Evolutionary conservation across 164 flowering plant genomes (phyloP), one percentile per base, ranked within the genome.

Genomic region (Pachysandra terminalis): DNA sequence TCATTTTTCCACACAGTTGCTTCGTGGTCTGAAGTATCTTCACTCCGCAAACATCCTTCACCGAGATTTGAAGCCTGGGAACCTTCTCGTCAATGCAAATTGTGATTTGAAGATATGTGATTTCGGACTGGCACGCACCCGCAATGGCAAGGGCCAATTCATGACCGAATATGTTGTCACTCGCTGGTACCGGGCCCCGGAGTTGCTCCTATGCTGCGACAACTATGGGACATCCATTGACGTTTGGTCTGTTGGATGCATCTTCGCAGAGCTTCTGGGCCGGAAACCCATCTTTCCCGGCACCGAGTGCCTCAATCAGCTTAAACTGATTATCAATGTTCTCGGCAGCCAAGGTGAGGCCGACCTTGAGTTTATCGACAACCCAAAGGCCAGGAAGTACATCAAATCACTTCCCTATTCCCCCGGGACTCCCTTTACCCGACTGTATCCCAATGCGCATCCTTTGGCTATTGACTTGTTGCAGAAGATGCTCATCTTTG

Each of bases 81-180:
- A 93, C 73, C 87, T 93, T 64, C 88, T 93, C 13, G 78, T 93
- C 68, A 93, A 93, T 71, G 97, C 93, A 10, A 93, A 93, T 71
- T 93, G 96, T 74, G 97, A 93, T 72, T 84, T 93, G 9, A 91
- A 91, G 71, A 93, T 93, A 52, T 93, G 98, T 70, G 98, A 93
- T 78, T 93, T 93, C 66, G 98, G 98, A 59, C 73, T 93, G 57
- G 98, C 98, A 32, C 92, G 98, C 27, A 87, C 92, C 22, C 86
- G 89, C 79, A 85, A 76, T 63, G 81, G 84, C 58, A 88, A 86
- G 73, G 88, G 82, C 28, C 98, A 91, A 74, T 91, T 90, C 80
- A 93, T 93, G 98, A 93, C 98, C 0, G 98, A 91, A 76, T 93
- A 93, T 73, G 98, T 93, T 24, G 98, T 93, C 54, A 93, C 98